Evolutionary conservation across 768 basidiomycete genomes (phyloP), one percentile per base, ranked within the genome.

Genomic region (Calvatia gigantea): DNA sequence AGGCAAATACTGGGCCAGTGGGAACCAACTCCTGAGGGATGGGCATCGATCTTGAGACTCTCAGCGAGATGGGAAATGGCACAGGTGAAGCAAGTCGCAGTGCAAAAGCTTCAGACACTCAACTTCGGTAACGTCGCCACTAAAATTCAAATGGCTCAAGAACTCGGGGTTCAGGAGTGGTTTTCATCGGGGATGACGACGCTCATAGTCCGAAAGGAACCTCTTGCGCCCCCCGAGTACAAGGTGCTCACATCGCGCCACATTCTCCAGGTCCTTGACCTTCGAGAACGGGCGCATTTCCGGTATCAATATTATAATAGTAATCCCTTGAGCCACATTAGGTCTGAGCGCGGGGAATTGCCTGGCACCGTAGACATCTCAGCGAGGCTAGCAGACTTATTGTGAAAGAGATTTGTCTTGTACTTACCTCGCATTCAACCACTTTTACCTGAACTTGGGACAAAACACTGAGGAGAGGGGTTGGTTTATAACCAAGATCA

Each of bases 201-300:
- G 12, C 31, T 56, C 4, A 31, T 56, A 21, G 28, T 21, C 29
- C 54, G 54, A 14, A 11, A 6, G 1, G 37, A 49, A 33, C 54
- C 54, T 7, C 37, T 56, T 1, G 19, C 19, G 9, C 14, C 28
- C 1, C 6, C 7, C 1, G 54, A 56, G 15, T 48, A 19, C 9
- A 19, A 56, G 19, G 25, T 48, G 1, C 54, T 56, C 29, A 29
- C 14, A 6, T 28, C 32, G n/a, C 19, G 7, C 9, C 54, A 49
- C 15, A 6, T 56, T 11, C 29, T 56, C 9, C 54, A 56, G 29
- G 21, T 42, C 19, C 38, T 56, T 28, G 47, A 56, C 21, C 54
- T 56, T 27, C 54, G 54, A 33, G 54, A 56, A 17, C 54, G 54
- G n/a, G 38, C 11, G 19, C 54, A 55, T 23, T 29, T 15, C n/a